Evolutionary conservation across 306 rosid genomes (phyloP), one percentile per base, ranked within the genome.

Genomic region (Malus asiatica): DNA sequence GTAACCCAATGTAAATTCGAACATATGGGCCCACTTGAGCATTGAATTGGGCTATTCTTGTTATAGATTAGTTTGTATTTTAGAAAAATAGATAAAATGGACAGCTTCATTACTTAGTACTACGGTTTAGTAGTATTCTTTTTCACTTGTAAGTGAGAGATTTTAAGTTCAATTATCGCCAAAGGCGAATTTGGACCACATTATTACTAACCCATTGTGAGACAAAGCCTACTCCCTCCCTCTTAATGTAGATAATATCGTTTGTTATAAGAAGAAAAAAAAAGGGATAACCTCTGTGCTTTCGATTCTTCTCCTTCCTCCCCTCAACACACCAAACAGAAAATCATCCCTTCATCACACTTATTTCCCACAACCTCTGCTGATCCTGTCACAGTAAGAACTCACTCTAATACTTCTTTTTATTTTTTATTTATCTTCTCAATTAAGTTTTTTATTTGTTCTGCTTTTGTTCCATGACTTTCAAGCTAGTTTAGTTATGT

Each of bases 221-320:
- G 38, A 0, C 2, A 5, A 33, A 33, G 38, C 38, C 8, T 33
- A 33, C 38, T 6, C 0, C 2, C 8, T 33, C 0, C 0, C 2
- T 6, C 8, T 33, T 33, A 33, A 2, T 33, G 2, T 33, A 33
- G 38, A 33, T 33, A 33, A 33, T 6, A 33, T 33, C 0, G 8
- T 33, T 33, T 33, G 38, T 33, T 33, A 5, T 2, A 33, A 33
- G 8, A 33, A 6, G 5, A 5, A 48, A 1, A 48, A 13, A 46
- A 14, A 8, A 3, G 19, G 55, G 53, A 48, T 48, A 48, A 14
- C 78, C 32, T 29, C 11, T 33, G 11, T 7, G 64, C 15, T n/a
- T 30, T 14, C 3, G 64, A 64, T 23, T 38, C 35, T 9, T 4
- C 59, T 18, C 29, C 20, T n/a, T 53, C 65, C 20, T 35, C 12